These are phyloP conservation scores for Posidonia oceanica DNA, from an alignment of 116 monocot genomes.

Conservation along the genomic window DNA sequence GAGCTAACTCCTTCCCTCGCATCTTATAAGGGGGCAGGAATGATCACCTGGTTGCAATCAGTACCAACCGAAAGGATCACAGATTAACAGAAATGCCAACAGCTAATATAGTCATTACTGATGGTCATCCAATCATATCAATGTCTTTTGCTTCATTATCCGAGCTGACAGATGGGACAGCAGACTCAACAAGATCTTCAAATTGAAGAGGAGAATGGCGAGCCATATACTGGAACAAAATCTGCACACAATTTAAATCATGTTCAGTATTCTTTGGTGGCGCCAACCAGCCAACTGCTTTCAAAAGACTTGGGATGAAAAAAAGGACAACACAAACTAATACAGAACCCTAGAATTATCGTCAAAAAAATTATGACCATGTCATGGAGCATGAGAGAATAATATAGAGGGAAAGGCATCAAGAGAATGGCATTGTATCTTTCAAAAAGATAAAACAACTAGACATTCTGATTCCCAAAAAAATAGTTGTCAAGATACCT, in stretches of 20 bases:
- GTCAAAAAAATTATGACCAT: not conserved
- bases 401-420: not conserved
- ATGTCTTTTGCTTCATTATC: conserved; percentile 30
- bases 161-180: conserved; percentile 12
- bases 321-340: not conserved
- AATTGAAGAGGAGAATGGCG: conserved; percentile 68
- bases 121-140: conserved; percentile 48
- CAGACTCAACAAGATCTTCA: conserved; percentile 46
- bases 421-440: not conserved
- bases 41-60: too few species aligned
- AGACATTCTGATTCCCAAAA: too few species aligned
- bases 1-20: too few species aligned
- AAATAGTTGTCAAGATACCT: not conserved
- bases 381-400: not conserved
- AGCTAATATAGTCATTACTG: not conserved
- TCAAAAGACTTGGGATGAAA: not conserved
- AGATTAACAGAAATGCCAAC: too few species aligned
- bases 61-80: too few species aligned
- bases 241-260: conserved; percentile 25
- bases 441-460: too few species aligned
- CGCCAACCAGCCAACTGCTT: not conserved
- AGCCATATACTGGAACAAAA: conserved; percentile 85
- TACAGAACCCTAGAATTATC: too few species aligned
- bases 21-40: too few species aligned
- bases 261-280: not conserved